Evolutionary conservation across 768 basidiomycete species (phyloP).

Genomic region (Mycena indigotica): DNA sequence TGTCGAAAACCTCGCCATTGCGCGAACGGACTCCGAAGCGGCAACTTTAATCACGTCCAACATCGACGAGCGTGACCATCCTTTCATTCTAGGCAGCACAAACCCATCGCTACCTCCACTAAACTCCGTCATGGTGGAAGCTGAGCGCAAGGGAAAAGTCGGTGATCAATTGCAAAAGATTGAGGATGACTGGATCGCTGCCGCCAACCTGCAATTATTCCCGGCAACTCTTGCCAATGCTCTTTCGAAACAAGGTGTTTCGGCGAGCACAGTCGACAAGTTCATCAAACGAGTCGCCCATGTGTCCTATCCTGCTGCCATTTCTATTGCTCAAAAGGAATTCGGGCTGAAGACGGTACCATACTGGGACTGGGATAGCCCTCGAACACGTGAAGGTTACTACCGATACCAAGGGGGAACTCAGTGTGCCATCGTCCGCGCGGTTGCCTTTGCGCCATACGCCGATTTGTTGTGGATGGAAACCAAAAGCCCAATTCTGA

Average conservation of each 20-base stretch:
- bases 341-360: constrained; percentile 75
- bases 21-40: constrained; percentile 96
- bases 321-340: constrained; percentile 75
- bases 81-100: constrained; percentile 93
- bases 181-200: constrained; percentile 83
- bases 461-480: constrained; percentile 95
- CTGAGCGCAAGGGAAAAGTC: constrained; percentile 76
- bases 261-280: constrained; percentile 50
- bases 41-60: constrained; percentile 96
- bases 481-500: constrained; percentile 90
- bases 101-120: constrained; percentile 72
- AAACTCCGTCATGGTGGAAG: constrained; percentile 79
- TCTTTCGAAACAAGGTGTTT: constrained; percentile 58
- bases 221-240: constrained; percentile 71
- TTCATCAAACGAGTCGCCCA: constrained; percentile 68
- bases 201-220: constrained; percentile 83
- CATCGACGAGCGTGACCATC: constrained; percentile 95
- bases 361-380: constrained; percentile 94
- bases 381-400: constrained; percentile 93
- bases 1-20: constrained; percentile 89
- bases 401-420: constrained; percentile 98
- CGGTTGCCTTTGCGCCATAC: constrained; percentile 91
- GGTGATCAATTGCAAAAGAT: constrained; percentile 82
- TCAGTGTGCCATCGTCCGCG: constrained; percentile 89
- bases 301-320: constrained; percentile 68